Percentiles rank a stretch among this genome's conserved stretches.
Evolutionary conservation across 2,329 filamentous ascomycete species (phyloP).

Genomic region (Arthrobotrys pseudoclavata): DNA sequence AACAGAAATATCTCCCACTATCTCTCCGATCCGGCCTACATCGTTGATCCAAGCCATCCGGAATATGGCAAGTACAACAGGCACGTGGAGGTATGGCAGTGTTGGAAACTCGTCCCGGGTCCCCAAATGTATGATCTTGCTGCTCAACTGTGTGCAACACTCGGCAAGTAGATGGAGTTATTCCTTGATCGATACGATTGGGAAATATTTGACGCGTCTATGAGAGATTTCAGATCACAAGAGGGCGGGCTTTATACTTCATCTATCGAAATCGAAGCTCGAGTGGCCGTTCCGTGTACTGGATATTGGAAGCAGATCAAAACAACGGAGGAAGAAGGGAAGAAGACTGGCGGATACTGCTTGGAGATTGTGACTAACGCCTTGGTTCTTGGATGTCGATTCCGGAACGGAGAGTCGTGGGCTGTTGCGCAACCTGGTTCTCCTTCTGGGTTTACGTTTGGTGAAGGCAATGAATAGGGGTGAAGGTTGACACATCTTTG

Average conservation of each 20-base stretch:
- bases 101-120: background rate
- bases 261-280: background rate
- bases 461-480: background rate
- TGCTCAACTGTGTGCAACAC: background rate
- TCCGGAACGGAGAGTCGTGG: background rate
- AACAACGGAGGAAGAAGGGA: background rate
- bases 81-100: background rate
- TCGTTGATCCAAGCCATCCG: background rate
- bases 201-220: background rate
- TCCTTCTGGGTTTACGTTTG: background rate
- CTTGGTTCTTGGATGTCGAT: background rate
- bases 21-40: conserved; percentile 9
- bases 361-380: background rate
- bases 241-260: background rate
- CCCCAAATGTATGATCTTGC: background rate
- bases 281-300: background rate
- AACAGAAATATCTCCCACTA: conserved; percentile 8
- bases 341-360: background rate
- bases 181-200: conserved; percentile 15
- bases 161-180: background rate
- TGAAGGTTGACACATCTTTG: background rate
- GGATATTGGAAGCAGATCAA: background rate
- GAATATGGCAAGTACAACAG: conserved; percentile 6
- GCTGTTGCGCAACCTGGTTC: background rate
- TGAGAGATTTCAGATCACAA: background rate